A percentile compares a stretch with the other conserved stretches of the same genome.
phyloP scores from a whole-genome alignment of 345 rosid genomes.

The Acer saccharum region DNA sequence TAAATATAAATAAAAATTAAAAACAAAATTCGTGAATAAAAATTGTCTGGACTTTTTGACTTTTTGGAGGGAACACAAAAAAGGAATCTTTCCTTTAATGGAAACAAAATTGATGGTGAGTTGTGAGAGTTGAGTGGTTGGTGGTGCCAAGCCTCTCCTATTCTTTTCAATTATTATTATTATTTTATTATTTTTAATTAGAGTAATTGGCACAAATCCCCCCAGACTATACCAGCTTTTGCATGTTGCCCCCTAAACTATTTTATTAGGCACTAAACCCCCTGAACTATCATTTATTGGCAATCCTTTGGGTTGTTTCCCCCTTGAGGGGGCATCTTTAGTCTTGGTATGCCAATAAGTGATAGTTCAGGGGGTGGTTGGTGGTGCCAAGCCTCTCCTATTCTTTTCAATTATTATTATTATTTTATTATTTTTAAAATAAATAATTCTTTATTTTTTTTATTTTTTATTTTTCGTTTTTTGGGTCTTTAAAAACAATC shows the following conservation, averaged over 20 bases:
- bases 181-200: background rate
- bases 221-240: too few species aligned
- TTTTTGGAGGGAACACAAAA: background rate
- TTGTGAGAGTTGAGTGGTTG: background rate
- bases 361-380: too few species aligned
- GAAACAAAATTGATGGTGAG: slow-evolving; percentile 13
- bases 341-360: too few species aligned
- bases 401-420: slow-evolving; percentile 6
- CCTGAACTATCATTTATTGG: too few species aligned
- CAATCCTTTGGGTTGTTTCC: too few species aligned
- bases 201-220: too few species aligned
- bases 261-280: too few species aligned
- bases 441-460: too few species aligned
- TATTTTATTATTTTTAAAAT: background rate
- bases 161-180: slow-evolving; percentile 6
- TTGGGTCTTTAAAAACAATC: too few species aligned
- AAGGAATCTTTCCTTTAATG: slow-evolving; percentile 46
- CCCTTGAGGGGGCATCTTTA: too few species aligned
- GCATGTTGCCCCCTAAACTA: too few species aligned
- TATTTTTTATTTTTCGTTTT: too few species aligned
- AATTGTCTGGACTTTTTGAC: slow-evolving; percentile 6
- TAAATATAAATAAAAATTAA: background rate
- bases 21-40: background rate
- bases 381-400: background rate
- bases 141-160: background rate